Evolutionary conservation across 306 rosid species (phyloP), one percentile per base, ranked within the genome.

Genomic region (Lupinus albus): DNA sequence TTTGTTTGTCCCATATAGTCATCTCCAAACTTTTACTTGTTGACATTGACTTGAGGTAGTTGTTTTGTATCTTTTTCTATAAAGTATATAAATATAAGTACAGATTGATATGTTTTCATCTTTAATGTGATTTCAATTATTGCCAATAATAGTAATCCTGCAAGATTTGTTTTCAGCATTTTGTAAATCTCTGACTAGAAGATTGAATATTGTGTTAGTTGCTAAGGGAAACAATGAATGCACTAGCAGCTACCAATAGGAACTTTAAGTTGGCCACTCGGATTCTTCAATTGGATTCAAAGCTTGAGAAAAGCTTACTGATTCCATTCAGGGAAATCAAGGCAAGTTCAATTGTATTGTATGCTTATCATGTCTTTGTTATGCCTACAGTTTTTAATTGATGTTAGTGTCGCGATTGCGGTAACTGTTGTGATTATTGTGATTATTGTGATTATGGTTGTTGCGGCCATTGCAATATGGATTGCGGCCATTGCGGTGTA

Each of bases 241-340:
- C 98, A 13, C 76, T 93, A 66, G 97, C 54, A 62, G 98, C 98
- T 61, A 93, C 98, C 39, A 93, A 89, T 83, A 89, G 98, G 79
- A 93, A 93, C 85, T 93, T 93, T 59, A 93, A 72, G 83, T 73
- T 93, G 64, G 98, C 98, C 33, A 78, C 98, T 58, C 77, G 91
- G 82, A 91, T 93, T 54, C 73, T 93, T 55, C 94, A 89, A 11
- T 84, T 93, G 79, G 98, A 93, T 66, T 86, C 98, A 13, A 93
- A 93, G 82, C 94, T 93, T 20, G 98, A 93, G 80, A 86, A 76
- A 71, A 93, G 98, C 81, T 81, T 93, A 36, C 79, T 93, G 18
- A 93, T 93, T 51, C 98, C 98, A 28, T 93, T 93, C 45, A 88
- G 98, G 61, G 98, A 93, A 71, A 93, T 93, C 88, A 93, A 93